Base-by-base conservation (phyloP, 306 rosid species). In the Astragalus membranaceus region DNA sequence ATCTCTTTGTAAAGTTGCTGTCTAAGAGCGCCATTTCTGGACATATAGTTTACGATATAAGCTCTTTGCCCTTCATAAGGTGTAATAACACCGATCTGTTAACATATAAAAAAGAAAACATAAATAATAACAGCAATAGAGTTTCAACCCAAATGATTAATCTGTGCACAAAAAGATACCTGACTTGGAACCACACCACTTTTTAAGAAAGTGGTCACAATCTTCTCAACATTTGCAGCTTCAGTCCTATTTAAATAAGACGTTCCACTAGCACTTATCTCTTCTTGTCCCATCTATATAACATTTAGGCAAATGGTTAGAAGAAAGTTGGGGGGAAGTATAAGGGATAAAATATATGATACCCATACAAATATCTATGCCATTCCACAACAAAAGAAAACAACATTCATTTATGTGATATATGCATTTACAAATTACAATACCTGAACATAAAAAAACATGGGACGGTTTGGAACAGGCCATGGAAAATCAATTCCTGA, bases 401-500 rank as follows among this genome's bases (percentile, higher is more conserved):
- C 8, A 48, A 36, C 8, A 6, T 10, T 42, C 56, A 43, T 14
- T 71, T 55, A 42, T 16, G 78, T 39, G 49, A 26, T 15, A 43
- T 14, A 20, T 9, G 50, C 55, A 54, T 16, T 58, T 46, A 37
- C 32, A 69, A 66, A n/a, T 58, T 46, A 37, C 32, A 69, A 69
- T 82, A 95, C 99, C 99, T 95, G 99, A 75, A 95, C 97, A 74
- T 95, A 91, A 77, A 95, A 95, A 76, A 95, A 89, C 99, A 95
- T 95, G 63, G 99, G 99, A 72, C 96, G 97, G 81, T 89, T 91
- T 41, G 99, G 97, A 51, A 95, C 97, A 49, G 99, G 99, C 99
- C 99, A 95, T 32, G 99, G 99, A 78, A 95, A 95, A 82, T 95
- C 99, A 41, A 95, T 91, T 85, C 99, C 97, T 3, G 97, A 47